A percentile compares a stretch with the other conserved stretches of the same genome.
These are phyloP conservation scores for Thalassiosira exigua DNA, from an alignment of 352 stramenopile genomes.

Conservation along the genomic window DNA sequence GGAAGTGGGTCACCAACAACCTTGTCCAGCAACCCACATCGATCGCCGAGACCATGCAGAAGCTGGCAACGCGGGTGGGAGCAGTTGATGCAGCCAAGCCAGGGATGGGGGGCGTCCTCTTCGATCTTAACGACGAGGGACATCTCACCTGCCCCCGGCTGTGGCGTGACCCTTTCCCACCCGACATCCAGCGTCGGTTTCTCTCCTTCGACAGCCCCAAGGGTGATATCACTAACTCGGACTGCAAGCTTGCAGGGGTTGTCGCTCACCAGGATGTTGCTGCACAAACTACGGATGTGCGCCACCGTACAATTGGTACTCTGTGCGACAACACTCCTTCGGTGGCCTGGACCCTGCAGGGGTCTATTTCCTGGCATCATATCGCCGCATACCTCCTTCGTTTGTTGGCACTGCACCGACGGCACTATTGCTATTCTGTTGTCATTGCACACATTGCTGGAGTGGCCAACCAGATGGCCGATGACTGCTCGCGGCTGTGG, in stretches of 20 bases:
- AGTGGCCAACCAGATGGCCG: constrained; percentile 26
- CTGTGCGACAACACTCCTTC: constrained; percentile 37
- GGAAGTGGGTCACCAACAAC: no score
- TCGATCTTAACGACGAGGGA: no score
- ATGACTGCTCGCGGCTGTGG: constrained; percentile 32
- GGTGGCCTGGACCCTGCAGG: constrained; percentile 33
- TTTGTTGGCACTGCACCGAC: constrained; percentile 29
- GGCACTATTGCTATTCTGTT: constrained; percentile 30
- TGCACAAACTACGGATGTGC: background rate
- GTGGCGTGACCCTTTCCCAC: no score
- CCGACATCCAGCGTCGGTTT: no score
- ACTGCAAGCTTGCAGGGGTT: constrained; percentile 44
- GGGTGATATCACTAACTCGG: no score
- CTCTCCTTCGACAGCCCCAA: no score
- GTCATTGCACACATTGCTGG: constrained; percentile 25
- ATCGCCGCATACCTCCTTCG: constrained; percentile 27
- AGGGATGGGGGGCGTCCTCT: no score
- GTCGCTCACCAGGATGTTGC: constrained; percentile 41
- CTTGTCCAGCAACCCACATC: no score
- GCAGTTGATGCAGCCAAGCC: no score
- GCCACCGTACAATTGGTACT: constrained; percentile 24
- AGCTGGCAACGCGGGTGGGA: no score
- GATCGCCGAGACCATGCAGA: no score
- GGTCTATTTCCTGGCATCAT: constrained; percentile 17
- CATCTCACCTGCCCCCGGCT: no score